These are phyloP conservation scores for Penicillium fimorum DNA, from an alignment of 495 filamentous ascomycete genomes.

Conservation along the genomic window DNA sequence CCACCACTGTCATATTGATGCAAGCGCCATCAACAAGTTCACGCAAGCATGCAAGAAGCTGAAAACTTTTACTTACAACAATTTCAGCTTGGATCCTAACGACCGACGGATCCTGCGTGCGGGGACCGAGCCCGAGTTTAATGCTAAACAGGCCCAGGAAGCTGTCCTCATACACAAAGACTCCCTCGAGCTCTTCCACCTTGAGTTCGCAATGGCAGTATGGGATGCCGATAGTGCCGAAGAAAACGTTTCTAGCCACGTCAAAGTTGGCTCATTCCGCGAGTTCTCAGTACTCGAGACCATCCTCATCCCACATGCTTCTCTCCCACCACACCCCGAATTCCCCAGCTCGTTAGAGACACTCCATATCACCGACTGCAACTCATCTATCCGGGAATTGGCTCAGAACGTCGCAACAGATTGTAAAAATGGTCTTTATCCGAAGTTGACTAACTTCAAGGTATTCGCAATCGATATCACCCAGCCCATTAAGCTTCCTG, in stretches of 20 bases:
- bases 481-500: conserved; percentile 20
- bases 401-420: conserved; percentile 24
- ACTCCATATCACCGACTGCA: conserved; percentile 27
- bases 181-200: conserved; percentile 18
- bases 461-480: conserved; percentile 24
- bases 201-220: conserved; percentile 14
- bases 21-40: conserved; percentile 14
- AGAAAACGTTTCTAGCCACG: conserved; percentile 5
- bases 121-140: conserved; percentile 8
- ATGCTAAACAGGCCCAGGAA: conserved; percentile 17
- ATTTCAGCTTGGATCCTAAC: conserved; percentile 9
- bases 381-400: conserved; percentile 22
- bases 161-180: conserved; percentile 26
- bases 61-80: conserved; percentile 17
- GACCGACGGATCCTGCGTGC: background rate
- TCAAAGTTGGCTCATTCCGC: conserved; percentile 22
- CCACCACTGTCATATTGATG: conserved; percentile 18
- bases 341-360: conserved; percentile 20
- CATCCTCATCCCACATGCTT: conserved; percentile 19
- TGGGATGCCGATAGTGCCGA: conserved; percentile 1
- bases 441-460: conserved; percentile 14
- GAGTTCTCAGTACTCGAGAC: conserved; percentile 25
- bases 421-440: conserved; percentile 19
- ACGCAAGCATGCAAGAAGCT: conserved; percentile 22
- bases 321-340: conserved; percentile 23